Conservation (phyloP, 352 stramenopile species). For the Stramenopiles sp. region DNA sequence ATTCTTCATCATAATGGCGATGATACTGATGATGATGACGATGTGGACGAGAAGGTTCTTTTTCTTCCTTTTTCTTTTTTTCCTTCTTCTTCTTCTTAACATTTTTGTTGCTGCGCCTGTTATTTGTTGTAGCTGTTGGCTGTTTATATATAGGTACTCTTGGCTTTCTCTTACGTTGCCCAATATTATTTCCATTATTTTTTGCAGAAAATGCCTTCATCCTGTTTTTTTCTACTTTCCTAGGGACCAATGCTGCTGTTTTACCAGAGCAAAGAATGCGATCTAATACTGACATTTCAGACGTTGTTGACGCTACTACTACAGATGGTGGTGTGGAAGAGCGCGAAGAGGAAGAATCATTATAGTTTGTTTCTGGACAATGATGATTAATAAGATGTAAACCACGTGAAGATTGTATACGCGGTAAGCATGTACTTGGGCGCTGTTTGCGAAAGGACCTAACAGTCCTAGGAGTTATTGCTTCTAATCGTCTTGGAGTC, state of each 20-base stretch:
- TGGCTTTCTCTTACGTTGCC: background rate
- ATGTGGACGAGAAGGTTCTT: no score
- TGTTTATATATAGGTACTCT: background rate
- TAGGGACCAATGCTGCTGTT: background rate
- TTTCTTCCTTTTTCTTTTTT: no score
- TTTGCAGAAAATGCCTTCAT: background rate
- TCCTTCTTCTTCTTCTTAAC: no score
- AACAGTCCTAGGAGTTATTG: background rate
- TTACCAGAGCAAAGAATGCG: background rate
- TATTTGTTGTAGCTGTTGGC: background rate
- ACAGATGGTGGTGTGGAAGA: background rate
- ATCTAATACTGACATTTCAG: background rate
- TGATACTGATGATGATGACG: no score
- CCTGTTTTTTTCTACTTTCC: background rate
- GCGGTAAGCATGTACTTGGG: background rate
- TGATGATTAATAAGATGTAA: no score
- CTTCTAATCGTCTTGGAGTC: background rate
- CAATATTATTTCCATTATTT: background rate
- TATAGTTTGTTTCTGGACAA: background rate
- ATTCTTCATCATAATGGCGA: no score
- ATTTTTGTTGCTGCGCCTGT: background rate
- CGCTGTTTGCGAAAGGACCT: background rate
- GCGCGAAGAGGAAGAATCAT: background rate
- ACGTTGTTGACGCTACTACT: no score
- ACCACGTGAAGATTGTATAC: background rate